Conservation (phyloP, 768 basidiomycete species). For the Amyloporia xantha region DNA sequence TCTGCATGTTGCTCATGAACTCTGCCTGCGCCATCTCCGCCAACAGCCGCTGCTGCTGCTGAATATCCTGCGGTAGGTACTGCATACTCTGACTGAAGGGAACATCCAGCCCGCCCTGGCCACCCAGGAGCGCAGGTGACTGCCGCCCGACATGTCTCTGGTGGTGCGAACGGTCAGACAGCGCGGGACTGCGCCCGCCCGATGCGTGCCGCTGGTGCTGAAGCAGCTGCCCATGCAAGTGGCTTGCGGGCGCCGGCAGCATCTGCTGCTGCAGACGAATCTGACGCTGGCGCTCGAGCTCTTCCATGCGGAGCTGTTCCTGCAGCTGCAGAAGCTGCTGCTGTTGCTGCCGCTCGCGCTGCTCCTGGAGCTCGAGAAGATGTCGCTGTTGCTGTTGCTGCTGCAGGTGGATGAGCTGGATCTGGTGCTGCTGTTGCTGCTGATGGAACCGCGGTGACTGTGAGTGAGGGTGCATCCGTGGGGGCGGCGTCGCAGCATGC, state of each 20-base stretch:
- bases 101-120: conserved; percentile 19
- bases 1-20: conserved; percentile 57
- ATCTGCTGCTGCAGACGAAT: conserved; percentile 19
- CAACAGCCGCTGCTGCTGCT: conserved; percentile 70
- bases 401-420: conserved; percentile 61
- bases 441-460: conserved; percentile 79
- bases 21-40: conserved; percentile 71
- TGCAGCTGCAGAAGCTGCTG: conserved; percentile 52
- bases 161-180: conserved; percentile 46
- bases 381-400: conserved; percentile 60
- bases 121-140: conserved; percentile 18
- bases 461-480: conserved; percentile 65
- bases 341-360: conserved; percentile 32
- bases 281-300: conserved; percentile 40
- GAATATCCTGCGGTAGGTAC: conserved; percentile 55
- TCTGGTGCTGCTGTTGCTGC: conserved; percentile 63
- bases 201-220: conserved; percentile 38
- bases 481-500: conserved; percentile 56
- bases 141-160: conserved; percentile 43
- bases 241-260: conserved; percentile 7
- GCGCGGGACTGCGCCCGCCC: conserved; percentile 32
- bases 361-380: conserved; percentile 62
- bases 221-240: conserved; percentile 22
- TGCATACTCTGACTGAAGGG: conserved; percentile 48
- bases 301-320: conserved; percentile 48